Percentiles rank a stretch among this genome's conserved stretches.
Evolutionary conservation across 805 yeast genomes (phyloP).

Genomic region (Yamadazyma kitorensis): DNA sequence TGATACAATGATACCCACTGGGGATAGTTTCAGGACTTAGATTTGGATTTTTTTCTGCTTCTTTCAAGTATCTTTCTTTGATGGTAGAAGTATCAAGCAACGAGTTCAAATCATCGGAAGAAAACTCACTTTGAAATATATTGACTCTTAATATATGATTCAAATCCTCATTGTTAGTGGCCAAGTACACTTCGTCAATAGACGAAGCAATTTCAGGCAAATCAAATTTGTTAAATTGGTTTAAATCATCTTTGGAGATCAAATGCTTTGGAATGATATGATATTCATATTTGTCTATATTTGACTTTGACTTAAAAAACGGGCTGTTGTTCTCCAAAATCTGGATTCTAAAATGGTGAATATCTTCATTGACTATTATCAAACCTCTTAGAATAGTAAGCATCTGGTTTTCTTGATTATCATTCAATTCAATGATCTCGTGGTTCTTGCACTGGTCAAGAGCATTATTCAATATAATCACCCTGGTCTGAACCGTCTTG

Average conservation of each 20-base stretch:
- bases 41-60: slow-evolving; percentile 25
- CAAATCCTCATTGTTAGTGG: slow-evolving; percentile 20
- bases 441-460: slow-evolving; percentile 30
- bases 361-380: slow-evolving; percentile 17
- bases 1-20: slow-evolving; percentile 54
- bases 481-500: slow-evolving; percentile 10
- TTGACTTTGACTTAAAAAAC: slow-evolving; percentile 7
- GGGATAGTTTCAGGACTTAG: slow-evolving; percentile 42
- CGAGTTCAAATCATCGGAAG: slow-evolving; percentile 41
- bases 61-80: slow-evolving; percentile 46
- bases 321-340: slow-evolving; percentile 24
- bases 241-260: slow-evolving; percentile 29
- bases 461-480: slow-evolving; percentile 35
- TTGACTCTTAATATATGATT: slow-evolving; percentile 46
- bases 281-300: slow-evolving; percentile 34
- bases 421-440: slow-evolving; percentile 12
- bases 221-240: slow-evolving; percentile 14
- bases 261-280: slow-evolving; percentile 24
- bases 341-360: slow-evolving; percentile 30
- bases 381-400: slow-evolving; percentile 32
- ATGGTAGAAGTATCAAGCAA: slow-evolving; percentile 49
- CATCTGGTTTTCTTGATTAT: slow-evolving; percentile 17
- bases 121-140: slow-evolving; percentile 44
- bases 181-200: slow-evolving; percentile 37
- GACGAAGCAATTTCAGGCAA: slow-evolving; percentile 4